Conservation (phyloP, 169 alveolate genomes). For the Plasmodium gallinaceum region DNA sequence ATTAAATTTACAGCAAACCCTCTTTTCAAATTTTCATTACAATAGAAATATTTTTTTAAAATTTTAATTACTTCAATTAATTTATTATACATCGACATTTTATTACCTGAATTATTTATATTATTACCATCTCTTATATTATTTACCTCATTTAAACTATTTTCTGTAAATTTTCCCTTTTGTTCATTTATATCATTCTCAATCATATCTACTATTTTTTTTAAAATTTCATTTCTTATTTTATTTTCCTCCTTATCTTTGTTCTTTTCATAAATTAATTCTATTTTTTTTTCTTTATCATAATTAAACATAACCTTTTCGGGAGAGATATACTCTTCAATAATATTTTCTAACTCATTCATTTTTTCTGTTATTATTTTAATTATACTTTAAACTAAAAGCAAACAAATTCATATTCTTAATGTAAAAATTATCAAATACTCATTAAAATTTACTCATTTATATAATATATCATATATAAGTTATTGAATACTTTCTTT, state of each 20-base stretch:
- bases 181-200: background rate
- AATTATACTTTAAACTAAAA: no score
- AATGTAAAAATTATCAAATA: no score
- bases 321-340: constrained; percentile 55
- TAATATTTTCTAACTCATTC: constrained; percentile 17
- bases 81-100: background rate
- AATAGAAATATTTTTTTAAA: constrained; percentile 12
- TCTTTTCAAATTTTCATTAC: constrained; percentile 70
- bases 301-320: constrained; percentile 59
- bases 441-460: no score
- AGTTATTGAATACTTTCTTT: no score
- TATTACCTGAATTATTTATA: background rate
- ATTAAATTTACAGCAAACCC: constrained; percentile 50
- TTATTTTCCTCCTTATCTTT: constrained; percentile 57
- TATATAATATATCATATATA: no score
- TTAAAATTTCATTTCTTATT: constrained; percentile 37
- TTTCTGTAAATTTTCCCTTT: background rate
- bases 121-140: background rate
- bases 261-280: constrained; percentile 48
- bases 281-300: constrained; percentile 44
- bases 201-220: constrained; percentile 4
- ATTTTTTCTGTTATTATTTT: constrained; percentile 8
- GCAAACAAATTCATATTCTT: no score
- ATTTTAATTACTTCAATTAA: constrained; percentile 9
- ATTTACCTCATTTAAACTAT: background rate